Percentiles rank a stretch among this genome's conserved stretches.
These are phyloP conservation scores for Penicillium hesseltinei DNA, from an alignment of 2,329 filamentous ascomycete species.

Conservation along the genomic window DNA sequence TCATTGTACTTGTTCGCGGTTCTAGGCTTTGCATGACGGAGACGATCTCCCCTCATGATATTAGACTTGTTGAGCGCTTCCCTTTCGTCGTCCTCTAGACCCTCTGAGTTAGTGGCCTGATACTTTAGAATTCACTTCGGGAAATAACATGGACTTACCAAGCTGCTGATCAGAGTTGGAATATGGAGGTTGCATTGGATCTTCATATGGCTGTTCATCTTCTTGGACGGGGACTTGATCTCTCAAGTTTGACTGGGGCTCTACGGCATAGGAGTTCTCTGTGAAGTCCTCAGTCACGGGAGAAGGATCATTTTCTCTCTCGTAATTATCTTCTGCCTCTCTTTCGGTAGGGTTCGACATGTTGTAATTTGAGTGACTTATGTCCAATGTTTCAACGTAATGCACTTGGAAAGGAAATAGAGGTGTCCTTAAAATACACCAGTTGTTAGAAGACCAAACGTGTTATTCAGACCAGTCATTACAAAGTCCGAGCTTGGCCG, in stretches of 20 bases:
- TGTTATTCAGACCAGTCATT: not conserved
- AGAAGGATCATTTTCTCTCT: conserved; percentile 10
- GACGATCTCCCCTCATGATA: conserved; percentile 22
- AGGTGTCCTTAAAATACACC: not conserved
- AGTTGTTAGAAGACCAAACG: not conserved
- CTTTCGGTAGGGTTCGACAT: conserved; percentile 8
- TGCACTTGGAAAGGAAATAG: not conserved
- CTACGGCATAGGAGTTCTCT: conserved; percentile 26
- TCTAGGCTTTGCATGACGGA: conserved; percentile 26
- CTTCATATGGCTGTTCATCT: conserved; percentile 26
- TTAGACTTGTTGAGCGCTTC: conserved; percentile 25
- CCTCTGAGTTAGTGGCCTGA: not conserved
- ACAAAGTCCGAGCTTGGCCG: not conserved
- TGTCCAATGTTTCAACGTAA: not conserved
- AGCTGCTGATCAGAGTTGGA: conserved; percentile 29
- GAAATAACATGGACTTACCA: conserved; percentile 22
- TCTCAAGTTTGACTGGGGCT: conserved; percentile 16
- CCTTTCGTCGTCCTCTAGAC: conserved; percentile 18
- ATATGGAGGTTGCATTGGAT: conserved; percentile 31
- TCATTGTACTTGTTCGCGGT: conserved; percentile 23
- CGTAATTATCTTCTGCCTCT: conserved; percentile 9
- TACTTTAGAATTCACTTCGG: not conserved
- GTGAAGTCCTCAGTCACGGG: conserved; percentile 1
- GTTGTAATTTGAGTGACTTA: not conserved
- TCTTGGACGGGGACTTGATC: conserved; percentile 24